Conservation (phyloP, 1,284 basidiomycete species). For the Spongispora temasekensis region DNA sequence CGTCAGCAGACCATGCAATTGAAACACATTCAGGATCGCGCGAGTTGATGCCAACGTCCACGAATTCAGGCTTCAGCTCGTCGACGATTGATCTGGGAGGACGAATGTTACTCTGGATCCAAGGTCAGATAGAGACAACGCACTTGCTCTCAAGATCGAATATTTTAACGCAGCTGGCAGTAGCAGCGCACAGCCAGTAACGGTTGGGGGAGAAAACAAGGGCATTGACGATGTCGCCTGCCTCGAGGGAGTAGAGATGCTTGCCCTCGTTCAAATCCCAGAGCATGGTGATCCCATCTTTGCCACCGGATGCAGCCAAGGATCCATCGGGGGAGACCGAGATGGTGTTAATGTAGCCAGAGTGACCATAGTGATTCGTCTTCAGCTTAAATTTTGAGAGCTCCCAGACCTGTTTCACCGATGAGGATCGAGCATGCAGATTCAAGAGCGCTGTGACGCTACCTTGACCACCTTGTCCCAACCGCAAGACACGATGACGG, state of each 20-base stretch:
- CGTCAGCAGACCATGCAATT: slow-evolving; percentile 98
- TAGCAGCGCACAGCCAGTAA: slow-evolving; percentile 99
- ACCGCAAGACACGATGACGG: slow-evolving; percentile 98
- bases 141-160: slow-evolving; percentile 98
- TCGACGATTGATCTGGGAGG: slow-evolving; percentile 89
- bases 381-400: slow-evolving; percentile 99
- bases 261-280: slow-evolving; percentile 99
- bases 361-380: slow-evolving; percentile 99
- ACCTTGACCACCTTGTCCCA: slow-evolving; percentile 99
- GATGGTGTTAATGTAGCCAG: slow-evolving; percentile 98
- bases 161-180: slow-evolving; percentile 98
- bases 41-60: slow-evolving; percentile 75
- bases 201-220: slow-evolving; percentile 99
- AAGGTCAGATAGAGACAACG: slow-evolving; percentile 36
- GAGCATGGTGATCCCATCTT: slow-evolving; percentile 99
- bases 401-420: slow-evolving; percentile 87
- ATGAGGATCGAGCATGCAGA: slow-evolving; percentile 16
- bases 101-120: slow-evolving; percentile 9
- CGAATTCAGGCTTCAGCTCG: slow-evolving; percentile 94
- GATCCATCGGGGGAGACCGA: slow-evolving; percentile 99
- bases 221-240: slow-evolving; percentile 98
- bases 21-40: slow-evolving; percentile 95
- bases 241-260: slow-evolving; percentile 99
- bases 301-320: slow-evolving; percentile 98
- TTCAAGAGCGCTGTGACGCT: slow-evolving; percentile 67